These are phyloP conservation scores for Alopecurus myosuroides DNA, from an alignment of 176 grass and related monocot species.

Conservation along the genomic window DNA sequence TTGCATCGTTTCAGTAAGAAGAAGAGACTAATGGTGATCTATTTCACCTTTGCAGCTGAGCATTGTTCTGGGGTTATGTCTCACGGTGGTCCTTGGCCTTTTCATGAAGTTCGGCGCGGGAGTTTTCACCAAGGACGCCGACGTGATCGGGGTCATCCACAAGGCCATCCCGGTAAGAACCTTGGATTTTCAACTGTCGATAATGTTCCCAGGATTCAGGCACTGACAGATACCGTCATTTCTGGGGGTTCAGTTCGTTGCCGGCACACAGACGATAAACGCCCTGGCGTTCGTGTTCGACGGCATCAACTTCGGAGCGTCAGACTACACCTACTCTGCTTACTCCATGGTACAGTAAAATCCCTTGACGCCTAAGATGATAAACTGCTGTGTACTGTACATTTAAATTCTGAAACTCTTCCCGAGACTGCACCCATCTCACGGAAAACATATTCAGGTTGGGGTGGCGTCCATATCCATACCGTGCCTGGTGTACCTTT, in stretches of 20 bases:
- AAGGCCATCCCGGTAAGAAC: constrained; percentile 75
- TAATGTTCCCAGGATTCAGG: not conserved
- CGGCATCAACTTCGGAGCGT: constrained; percentile 94
- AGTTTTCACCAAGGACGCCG: constrained; percentile 73
- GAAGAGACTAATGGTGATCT: not conserved
- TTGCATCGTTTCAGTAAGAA: not conserved
- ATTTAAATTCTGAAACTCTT: constrained; percentile 18
- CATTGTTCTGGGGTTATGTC: constrained; percentile 61
- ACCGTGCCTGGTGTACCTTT: constrained; percentile 62
- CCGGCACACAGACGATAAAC: constrained; percentile 82
- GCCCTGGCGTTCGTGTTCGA: constrained; percentile 97
- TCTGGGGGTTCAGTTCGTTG: constrained; percentile 62
- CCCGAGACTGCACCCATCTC: not conserved
- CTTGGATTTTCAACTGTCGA: not conserved
- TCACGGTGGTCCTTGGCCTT: constrained; percentile 66
- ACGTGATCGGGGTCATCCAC: constrained; percentile 69
- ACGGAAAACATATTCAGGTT: constrained; percentile 63
- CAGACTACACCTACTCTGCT: constrained; percentile 83
- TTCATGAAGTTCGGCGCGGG: constrained; percentile 77
- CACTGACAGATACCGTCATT: not conserved
- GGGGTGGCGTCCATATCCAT: constrained; percentile 71
- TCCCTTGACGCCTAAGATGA: not conserved
- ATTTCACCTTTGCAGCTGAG: constrained; percentile 55
- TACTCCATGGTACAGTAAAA: constrained; percentile 91
- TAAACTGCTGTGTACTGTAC: no score